A percentile compares a stretch with the other conserved stretches of the same genome.
These are phyloP conservation scores for Starmera stellimalicola DNA, from an alignment of 1,139 yeast species.

Conservation along the genomic window DNA sequence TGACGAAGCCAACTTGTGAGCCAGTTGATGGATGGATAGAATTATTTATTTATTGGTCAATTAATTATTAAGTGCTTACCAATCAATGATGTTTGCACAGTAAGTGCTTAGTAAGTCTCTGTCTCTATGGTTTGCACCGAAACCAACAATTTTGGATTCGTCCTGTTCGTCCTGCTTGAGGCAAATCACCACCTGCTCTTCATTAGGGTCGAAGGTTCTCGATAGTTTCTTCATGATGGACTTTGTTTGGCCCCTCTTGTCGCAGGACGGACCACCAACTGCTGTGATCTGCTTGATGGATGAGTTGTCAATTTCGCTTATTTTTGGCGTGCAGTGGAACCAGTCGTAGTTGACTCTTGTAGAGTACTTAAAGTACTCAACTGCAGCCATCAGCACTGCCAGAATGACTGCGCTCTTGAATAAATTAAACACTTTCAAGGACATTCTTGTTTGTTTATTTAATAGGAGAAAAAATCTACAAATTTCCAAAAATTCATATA, in stretches of 20 bases:
- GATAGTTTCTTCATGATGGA: conserved; percentile 26
- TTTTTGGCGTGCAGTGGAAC: conserved; percentile 30
- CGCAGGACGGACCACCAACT: conserved; percentile 32
- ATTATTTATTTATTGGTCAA: too few species aligned
- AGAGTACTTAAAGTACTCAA: conserved; percentile 30
- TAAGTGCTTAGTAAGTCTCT: conserved; percentile 10
- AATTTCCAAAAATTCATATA: neutral
- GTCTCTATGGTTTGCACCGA: conserved; percentile 24
- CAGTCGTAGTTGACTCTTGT: conserved; percentile 30
- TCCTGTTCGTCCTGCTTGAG: conserved; percentile 22
- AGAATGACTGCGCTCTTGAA: conserved; percentile 21
- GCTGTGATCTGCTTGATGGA: conserved; percentile 24
- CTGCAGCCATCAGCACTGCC: conserved; percentile 25
- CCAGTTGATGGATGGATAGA: conserved; percentile 47
- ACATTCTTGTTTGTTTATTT: conserved; percentile 9
- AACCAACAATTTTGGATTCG: conserved; percentile 18
- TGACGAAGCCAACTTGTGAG: conserved; percentile 25
- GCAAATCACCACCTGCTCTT: conserved; percentile 24
- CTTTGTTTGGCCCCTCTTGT: conserved; percentile 31
- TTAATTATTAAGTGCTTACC: conserved; percentile 8
- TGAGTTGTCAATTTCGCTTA: conserved; percentile 16
- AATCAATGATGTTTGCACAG: conserved; percentile 17
- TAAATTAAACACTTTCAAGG: conserved; percentile 18
- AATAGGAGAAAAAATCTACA: too few species aligned
- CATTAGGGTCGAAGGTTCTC: conserved; percentile 28